A percentile compares a stretch with the other conserved stretches of the same genome.
These are phyloP conservation scores for Coemansia sp. DNA, from an alignment of 192 early-diverging fungal species.

Conservation along the genomic window DNA sequence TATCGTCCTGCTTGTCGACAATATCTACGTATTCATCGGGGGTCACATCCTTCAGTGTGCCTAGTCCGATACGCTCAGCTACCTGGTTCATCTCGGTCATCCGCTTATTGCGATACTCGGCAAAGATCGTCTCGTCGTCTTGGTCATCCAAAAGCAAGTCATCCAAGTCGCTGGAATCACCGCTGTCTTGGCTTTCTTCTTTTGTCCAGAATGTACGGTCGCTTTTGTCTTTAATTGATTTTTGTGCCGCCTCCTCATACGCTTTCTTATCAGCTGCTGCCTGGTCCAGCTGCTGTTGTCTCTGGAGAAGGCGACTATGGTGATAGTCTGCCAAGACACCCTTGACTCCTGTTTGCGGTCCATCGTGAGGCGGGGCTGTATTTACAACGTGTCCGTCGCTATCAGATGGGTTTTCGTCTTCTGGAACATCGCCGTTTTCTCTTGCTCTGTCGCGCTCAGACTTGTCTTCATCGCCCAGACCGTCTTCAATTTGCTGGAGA, in stretches of 20 bases:
- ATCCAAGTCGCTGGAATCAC: background rate
- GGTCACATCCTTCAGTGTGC: conserved; percentile 12
- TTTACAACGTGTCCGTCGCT: background rate
- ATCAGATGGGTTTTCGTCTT: background rate
- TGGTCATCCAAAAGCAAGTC: conserved; percentile 2
- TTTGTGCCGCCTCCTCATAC: conserved; percentile 4
- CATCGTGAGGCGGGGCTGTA: conserved; percentile 6
- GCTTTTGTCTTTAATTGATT: background rate
- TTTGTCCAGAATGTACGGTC: conserved; percentile 17
- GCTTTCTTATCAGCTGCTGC: background rate
- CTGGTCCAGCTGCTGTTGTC: conserved; percentile 4
- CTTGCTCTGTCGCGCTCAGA: conserved; percentile 3
- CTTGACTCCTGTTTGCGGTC: conserved; percentile 47
- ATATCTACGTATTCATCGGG: conserved; percentile 41
- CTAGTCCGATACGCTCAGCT: conserved; percentile 8
- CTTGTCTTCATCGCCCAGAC: conserved; percentile 8
- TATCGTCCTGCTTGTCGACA: conserved; percentile 25
- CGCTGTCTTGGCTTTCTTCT: conserved; percentile 1
- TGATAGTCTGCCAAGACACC: conserved; percentile 45
- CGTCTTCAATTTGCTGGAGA: conserved; percentile 1
- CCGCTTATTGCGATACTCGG: conserved; percentile 32
- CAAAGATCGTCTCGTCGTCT: conserved; percentile 25
- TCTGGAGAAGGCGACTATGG: conserved; percentile 12
- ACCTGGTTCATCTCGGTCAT: conserved; percentile 10
- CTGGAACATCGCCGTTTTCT: conserved; percentile 10